Evolutionary conservation across 2,329 filamentous ascomycete genomes (phyloP).

Genomic region (Colletotrichum lindemuthianum): DNA sequence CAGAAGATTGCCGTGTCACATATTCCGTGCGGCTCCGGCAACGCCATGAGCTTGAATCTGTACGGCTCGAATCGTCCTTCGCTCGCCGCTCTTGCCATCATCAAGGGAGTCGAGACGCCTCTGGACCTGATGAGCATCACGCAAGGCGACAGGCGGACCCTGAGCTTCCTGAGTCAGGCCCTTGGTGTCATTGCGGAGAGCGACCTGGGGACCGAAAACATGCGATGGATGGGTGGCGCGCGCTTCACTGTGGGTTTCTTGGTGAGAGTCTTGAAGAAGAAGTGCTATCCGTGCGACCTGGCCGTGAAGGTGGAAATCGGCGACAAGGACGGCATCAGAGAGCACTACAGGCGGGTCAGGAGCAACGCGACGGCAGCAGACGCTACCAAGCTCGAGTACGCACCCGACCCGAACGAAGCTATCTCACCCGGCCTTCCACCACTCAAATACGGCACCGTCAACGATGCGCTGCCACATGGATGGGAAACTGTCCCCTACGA

Average conservation of each 20-base stretch:
- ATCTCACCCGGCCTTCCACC: slow-evolving; percentile 70
- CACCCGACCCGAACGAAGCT: slow-evolving; percentile 32
- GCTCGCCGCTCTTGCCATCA: slow-evolving; percentile 80
- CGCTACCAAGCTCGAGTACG: slow-evolving; percentile 7
- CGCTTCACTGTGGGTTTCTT: slow-evolving; percentile 89
- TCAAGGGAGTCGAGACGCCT: slow-evolving; percentile 87
- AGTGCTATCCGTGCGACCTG: slow-evolving; percentile 88
- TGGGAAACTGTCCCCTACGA: slow-evolving; percentile 82
- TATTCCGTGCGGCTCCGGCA: slow-evolving; percentile 92
- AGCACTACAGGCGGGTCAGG: slow-evolving; percentile 71
- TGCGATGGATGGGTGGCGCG: slow-evolving; percentile 91
- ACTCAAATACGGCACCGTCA: slow-evolving; percentile 82
- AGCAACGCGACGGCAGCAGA: slow-evolving; percentile 45
- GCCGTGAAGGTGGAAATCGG: slow-evolving; percentile 84
- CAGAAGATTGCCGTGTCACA: slow-evolving; percentile 83
- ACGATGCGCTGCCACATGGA: slow-evolving; percentile 77
- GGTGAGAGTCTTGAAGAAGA: slow-evolving; percentile 78
- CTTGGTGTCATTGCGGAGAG: slow-evolving; percentile 90
- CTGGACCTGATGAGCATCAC: slow-evolving; percentile 90
- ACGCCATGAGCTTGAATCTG: slow-evolving; percentile 91
- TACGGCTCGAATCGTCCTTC: slow-evolving; percentile 82
- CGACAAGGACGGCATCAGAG: slow-evolving; percentile 77
- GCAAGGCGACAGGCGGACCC: slow-evolving; percentile 75
- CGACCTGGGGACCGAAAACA: slow-evolving; percentile 88
- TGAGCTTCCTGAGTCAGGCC: slow-evolving; percentile 92